Percentiles rank a stretch among this genome's conserved stretches.
Evolutionary conservation across 306 rosid species (phyloP).

Genomic region (Trifolium pratense): DNA sequence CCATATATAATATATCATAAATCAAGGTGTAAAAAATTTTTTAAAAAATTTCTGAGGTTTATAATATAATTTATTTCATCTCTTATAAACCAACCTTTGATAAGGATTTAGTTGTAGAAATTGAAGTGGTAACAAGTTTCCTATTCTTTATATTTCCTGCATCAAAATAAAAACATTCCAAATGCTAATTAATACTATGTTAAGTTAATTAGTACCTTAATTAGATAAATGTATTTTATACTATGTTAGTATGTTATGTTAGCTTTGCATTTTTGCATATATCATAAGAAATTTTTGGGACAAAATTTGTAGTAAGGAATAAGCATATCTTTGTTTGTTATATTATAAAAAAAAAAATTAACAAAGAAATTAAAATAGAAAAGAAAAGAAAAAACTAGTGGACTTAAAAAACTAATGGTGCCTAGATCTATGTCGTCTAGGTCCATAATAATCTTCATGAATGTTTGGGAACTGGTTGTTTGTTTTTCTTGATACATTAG

Average conservation of each 20-base stretch:
- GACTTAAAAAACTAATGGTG: conserved; percentile 54
- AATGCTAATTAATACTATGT: conserved; percentile 41
- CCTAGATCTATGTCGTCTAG: conserved; percentile 64
- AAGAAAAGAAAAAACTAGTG: background rate
- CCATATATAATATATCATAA: conserved; percentile 29
- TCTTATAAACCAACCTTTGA: conserved; percentile 62
- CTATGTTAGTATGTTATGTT: background rate
- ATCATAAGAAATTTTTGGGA: conserved; percentile 28
- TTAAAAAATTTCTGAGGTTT: conserved; percentile 10
- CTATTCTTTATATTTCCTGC: conserved; percentile 79
- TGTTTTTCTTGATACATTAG: conserved; percentile 61
- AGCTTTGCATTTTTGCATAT: conserved; percentile 25
- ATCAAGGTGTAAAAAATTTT: background rate
- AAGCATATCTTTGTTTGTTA: too few species aligned
- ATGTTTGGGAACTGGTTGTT: conserved; percentile 59
- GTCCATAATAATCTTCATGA: conserved; percentile 83
- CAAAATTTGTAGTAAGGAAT: background rate
- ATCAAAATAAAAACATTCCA: conserved; percentile 52
- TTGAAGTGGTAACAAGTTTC: conserved; percentile 59
- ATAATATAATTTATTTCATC: conserved; percentile 5
- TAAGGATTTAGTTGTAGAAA: conserved; percentile 48
- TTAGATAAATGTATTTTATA: conserved; percentile 5
- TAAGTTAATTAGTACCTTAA: conserved; percentile 11
- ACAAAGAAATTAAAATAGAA: conserved; percentile 4
- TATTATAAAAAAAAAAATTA: background rate